Evolutionary conservation across 1,284 basidiomycete genomes (phyloP).

Genomic region (Ganoderma meredithae): DNA sequence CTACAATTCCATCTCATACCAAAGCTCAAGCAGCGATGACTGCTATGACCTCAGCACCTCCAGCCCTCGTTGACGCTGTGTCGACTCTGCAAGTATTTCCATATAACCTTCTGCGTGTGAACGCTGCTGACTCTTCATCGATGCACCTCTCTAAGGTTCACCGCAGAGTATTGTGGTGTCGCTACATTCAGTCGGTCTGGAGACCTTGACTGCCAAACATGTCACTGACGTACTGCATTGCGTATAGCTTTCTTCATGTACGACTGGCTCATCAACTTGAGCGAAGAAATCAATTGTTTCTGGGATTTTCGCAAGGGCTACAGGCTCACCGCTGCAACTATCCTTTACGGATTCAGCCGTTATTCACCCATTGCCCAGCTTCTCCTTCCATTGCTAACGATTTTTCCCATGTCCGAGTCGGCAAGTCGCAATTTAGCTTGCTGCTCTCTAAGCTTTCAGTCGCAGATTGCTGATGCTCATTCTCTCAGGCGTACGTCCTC

Average conservation of each 20-base stretch:
- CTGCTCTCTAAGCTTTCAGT: no score
- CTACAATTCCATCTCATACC: no score
- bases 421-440: neutral
- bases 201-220: neutral
- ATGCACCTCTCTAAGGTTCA: no score
- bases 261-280: neutral
- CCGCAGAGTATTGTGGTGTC: no score
- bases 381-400: neutral
- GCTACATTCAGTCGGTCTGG: neutral
- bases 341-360: neutral
- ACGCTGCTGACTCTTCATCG: no score
- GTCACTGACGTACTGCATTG: neutral
- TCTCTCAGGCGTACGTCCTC: no score
- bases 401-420: neutral
- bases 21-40: no score
- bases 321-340: neutral
- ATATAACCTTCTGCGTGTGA: no score
- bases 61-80: no score
- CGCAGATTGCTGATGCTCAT: no score
- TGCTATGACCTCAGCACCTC: no score
- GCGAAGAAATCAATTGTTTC: neutral
- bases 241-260: neutral
- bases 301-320: neutral
- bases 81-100: no score
- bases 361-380: neutral